These are phyloP conservation scores for Lepraria neglecta DNA, from an alignment of 495 filamentous ascomycete species.

Conservation along the genomic window DNA sequence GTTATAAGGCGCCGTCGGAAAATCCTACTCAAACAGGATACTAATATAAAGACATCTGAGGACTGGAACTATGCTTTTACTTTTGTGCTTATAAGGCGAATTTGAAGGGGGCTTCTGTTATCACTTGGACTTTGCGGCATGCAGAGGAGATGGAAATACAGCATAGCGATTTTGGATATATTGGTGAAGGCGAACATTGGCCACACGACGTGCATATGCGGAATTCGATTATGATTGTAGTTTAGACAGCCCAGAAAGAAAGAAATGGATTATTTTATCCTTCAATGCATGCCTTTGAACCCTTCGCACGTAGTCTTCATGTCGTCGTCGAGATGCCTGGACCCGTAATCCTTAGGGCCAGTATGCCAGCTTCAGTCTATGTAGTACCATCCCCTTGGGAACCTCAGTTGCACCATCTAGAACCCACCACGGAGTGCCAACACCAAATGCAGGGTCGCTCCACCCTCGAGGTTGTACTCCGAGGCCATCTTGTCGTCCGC, in stretches of 20 bases:
- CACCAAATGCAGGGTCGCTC: slow-evolving; percentile 90
- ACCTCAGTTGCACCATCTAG: background rate
- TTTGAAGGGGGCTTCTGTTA: too few relatives aligned
- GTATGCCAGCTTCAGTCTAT: too few relatives aligned
- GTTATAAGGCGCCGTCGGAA: background rate
- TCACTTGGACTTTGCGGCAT: background rate
- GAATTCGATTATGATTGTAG: background rate
- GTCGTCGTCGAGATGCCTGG: background rate
- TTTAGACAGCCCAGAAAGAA: background rate
- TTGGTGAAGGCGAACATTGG: background rate
- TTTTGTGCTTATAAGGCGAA: too few relatives aligned
- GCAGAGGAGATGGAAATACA: too few relatives aligned
- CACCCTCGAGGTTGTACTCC: slow-evolving; percentile 86
- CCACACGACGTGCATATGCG: background rate
- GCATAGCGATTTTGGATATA: background rate
- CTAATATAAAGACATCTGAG: too few relatives aligned
- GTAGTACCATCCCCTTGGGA: too few relatives aligned
- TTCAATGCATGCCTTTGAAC: background rate
- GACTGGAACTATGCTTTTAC: too few relatives aligned
- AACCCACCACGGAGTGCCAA: slow-evolving; percentile 80
- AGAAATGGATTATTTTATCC: background rate
- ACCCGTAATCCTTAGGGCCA: too few relatives aligned
- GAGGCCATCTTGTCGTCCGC: slow-evolving; percentile 80
- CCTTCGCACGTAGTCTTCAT: background rate
- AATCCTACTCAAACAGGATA: background rate